phyloP scores from a whole-genome alignment of 169 alveolate genomes.

The Cryptosporidium xiaoi region DNA sequence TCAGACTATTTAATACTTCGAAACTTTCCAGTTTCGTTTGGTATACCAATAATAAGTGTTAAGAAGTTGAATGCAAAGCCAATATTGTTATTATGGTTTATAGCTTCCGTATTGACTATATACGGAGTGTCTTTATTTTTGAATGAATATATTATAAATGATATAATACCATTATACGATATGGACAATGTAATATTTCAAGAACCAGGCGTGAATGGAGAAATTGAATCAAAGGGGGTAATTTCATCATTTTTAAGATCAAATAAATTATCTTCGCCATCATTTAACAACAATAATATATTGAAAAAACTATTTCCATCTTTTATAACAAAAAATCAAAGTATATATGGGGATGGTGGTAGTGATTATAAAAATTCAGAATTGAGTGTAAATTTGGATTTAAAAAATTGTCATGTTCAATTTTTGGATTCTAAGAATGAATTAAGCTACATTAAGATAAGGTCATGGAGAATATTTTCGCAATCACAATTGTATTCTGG shows the following conservation, averaged over 20 bases:
- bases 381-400: conserved; percentile 27
- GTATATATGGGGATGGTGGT: no score
- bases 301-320: conserved; percentile 6
- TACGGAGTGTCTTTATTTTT: conserved; percentile 8
- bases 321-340: background rate
- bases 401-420: conserved; percentile 59
- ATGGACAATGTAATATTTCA: background rate
- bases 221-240: background rate
- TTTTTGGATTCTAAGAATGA: conserved; percentile 29
- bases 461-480: conserved; percentile 66
- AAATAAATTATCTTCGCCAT: background rate
- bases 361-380: background rate
- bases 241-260: conserved; percentile 37
- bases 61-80: conserved; percentile 36
- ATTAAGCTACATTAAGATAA: conserved; percentile 36
- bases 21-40: conserved; percentile 41
- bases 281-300: background rate
- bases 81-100: conserved; percentile 33
- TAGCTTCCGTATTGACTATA: background rate
- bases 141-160: conserved; percentile 40
- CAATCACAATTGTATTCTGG: conserved; percentile 32
- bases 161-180: conserved; percentile 30
- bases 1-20: conserved; percentile 28
- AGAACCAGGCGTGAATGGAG: background rate
- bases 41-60: conserved; percentile 36